phyloP scores from a whole-genome alignment of 1,284 basidiomycete species.

The Moesziomyces globuligerus region DNA sequence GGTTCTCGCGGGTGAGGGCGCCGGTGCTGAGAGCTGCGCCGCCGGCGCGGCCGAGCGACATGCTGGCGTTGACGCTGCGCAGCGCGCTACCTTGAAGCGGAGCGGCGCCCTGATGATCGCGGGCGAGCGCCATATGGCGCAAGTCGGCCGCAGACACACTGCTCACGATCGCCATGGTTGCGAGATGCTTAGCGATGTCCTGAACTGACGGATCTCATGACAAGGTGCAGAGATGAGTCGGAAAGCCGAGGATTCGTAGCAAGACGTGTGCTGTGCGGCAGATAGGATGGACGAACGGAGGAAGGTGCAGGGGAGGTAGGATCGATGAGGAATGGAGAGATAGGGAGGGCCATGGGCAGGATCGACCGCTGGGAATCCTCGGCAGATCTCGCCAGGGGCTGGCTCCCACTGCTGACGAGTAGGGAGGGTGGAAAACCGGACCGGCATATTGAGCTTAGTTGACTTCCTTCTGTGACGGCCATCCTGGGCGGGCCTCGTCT shows the following conservation, averaged over 20 bases:
- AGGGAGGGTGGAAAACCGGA: background rate
- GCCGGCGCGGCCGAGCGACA: constrained; percentile 12
- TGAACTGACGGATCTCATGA: constrained; percentile 11
- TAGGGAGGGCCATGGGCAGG: background rate
- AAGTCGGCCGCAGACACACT: constrained; percentile 14
- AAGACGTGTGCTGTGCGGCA: background rate
- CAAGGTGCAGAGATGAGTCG: background rate
- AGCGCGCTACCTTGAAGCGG: constrained; percentile 14
- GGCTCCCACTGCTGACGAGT: too few relatives aligned
- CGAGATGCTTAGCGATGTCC: constrained; percentile 7
- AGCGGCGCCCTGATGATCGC: background rate
- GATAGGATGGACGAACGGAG: background rate
- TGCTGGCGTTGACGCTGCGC: constrained; percentile 3
- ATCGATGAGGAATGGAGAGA: background rate
- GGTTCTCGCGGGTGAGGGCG: constrained; percentile 30
- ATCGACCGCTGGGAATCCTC: too few relatives aligned
- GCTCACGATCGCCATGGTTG: constrained; percentile 31
- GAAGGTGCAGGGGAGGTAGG: background rate
- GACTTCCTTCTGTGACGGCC: too few relatives aligned
- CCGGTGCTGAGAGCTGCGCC: constrained; percentile 5
- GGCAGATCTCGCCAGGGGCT: too few relatives aligned
- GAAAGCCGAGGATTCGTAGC: background rate
- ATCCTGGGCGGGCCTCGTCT: too few relatives aligned
- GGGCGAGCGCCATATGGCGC: constrained; percentile 7
- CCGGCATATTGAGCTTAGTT: background rate